Conservation (phyloP, 768 basidiomycete species). For the Macrocybe gigantea region DNA sequence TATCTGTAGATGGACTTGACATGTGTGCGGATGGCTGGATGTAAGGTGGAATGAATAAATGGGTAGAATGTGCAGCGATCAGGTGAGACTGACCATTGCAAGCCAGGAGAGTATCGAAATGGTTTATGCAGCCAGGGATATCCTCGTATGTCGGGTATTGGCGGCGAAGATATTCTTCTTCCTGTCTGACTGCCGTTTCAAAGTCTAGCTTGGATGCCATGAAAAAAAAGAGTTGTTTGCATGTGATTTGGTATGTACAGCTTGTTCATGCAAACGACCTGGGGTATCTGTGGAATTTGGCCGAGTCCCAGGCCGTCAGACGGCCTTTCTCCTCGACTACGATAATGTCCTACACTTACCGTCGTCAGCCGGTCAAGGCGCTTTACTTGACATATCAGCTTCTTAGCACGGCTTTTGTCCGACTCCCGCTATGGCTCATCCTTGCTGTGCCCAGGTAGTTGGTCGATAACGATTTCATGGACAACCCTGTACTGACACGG, state of each 20-base stretch:
- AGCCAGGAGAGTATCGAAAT: slow-evolving; percentile 66
- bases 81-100: slow-evolving; percentile 51
- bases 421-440: slow-evolving; percentile 41
- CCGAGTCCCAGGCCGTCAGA: too few species aligned
- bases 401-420: slow-evolving; percentile 30
- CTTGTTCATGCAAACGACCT: too few species aligned
- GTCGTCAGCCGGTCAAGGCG: slow-evolving; percentile 40
- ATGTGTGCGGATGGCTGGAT: slow-evolving; percentile 70
- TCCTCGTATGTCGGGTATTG: slow-evolving; percentile 75
- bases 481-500: background rate
- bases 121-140: slow-evolving; percentile 73
- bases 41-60: slow-evolving; percentile 1
- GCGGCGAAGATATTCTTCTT: slow-evolving; percentile 55
- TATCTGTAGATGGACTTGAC: slow-evolving; percentile 83
- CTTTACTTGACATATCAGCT: slow-evolving; percentile 38
- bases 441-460: too few species aligned
- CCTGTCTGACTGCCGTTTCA: slow-evolving; percentile 56
- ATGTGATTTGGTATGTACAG: background rate
- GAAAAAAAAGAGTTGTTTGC: background rate
- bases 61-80: slow-evolving; percentile 7
- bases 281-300: too few species aligned
- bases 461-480: too few species aligned
- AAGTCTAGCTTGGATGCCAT: slow-evolving; percentile 39
- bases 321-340: background rate
- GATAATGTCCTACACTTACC: slow-evolving; percentile 23